Conservation (phyloP, 1,139 yeast genomes). For the Pichia sp. region DNA sequence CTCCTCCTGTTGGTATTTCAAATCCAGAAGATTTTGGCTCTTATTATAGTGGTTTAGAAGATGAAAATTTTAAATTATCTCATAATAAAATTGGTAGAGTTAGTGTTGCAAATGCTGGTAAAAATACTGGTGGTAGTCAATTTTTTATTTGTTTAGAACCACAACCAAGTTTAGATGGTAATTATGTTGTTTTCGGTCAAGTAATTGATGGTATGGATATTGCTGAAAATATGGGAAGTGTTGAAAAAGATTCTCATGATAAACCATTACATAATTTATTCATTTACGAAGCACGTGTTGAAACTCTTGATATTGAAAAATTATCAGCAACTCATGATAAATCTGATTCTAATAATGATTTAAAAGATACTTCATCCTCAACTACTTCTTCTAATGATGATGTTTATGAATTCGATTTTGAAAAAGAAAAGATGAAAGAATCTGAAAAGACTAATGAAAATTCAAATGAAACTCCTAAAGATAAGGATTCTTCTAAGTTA, state of each 20-base stretch:
- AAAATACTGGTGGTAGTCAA: slow-evolving; percentile 75
- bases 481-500: background rate
- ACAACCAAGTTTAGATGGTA: slow-evolving; percentile 60
- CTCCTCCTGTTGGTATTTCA: slow-evolving; percentile 29
- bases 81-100: slow-evolving; percentile 66
- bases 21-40: slow-evolving; percentile 7
- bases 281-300: slow-evolving; percentile 7
- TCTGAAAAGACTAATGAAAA: background rate
- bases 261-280: slow-evolving; percentile 45
- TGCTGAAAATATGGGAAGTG: slow-evolving; percentile 47
- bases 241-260: slow-evolving; percentile 43
- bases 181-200: slow-evolving; percentile 80
- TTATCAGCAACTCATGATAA: background rate
- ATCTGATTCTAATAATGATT: background rate
- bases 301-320: background rate
- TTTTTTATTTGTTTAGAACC: slow-evolving; percentile 51
- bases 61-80: slow-evolving; percentile 60
- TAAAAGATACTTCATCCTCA: background rate
- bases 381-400: background rate
- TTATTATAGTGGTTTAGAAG: slow-evolving; percentile 27
- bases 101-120: slow-evolving; percentile 80
- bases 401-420: background rate
- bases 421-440: background rate
- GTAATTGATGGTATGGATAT: slow-evolving; percentile 64
- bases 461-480: background rate